Evolutionary conservation across 768 basidiomycete species (phyloP), one percentile per base, ranked within the genome.

Genomic region (Xerocomus potaroensis): DNA sequence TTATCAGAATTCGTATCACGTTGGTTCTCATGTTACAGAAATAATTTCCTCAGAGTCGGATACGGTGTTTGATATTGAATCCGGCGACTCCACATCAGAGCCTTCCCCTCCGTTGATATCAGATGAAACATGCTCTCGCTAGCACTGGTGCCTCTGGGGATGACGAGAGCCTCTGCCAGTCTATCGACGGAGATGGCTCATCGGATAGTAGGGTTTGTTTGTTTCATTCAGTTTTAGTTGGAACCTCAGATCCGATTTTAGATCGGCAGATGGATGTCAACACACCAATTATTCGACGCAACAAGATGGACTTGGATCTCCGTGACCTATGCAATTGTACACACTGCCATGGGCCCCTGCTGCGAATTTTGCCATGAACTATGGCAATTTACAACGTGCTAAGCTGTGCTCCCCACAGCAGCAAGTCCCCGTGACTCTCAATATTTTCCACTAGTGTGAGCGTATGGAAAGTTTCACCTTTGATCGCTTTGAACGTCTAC

Each of bases 221-320:
- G 3, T 22, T 34, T 40, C 19, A 8, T 18, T 16, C 19, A 4
- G 16, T 4, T 36, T 6, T 21, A 19, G 1, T 5, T 15, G 3
- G 6, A 24, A 47, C 29, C 23, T 35, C 12, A 6, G 18, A 9
- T 10, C 4, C 1, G 12, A 48, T 47, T 22, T n/a, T 15, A 33
- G 3, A 30, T 45, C 24, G 22, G 15, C 39, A 66, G 62, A 64
- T 56, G 48, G 54, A 54, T 30, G 16, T 52, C 9, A 51, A 61
- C 8, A 5, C 3, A 12, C 35, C 21, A 0, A 39, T 33, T 18
- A 42, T 27, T 1, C 48, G 49, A 23, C 43, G 11, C 3, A 48
- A 60, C 29, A 48, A 35, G 24, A 16, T 39, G 11, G 66, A 67
- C 27, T 34, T 65, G 39, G 51, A n/a, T n/a, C n/a, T n/a, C n/a